Percentiles rank a stretch among this genome's conserved stretches.
These are phyloP conservation scores for Penicillium nucicola DNA, from an alignment of 495 filamentous ascomycete genomes.

Conservation along the genomic window DNA sequence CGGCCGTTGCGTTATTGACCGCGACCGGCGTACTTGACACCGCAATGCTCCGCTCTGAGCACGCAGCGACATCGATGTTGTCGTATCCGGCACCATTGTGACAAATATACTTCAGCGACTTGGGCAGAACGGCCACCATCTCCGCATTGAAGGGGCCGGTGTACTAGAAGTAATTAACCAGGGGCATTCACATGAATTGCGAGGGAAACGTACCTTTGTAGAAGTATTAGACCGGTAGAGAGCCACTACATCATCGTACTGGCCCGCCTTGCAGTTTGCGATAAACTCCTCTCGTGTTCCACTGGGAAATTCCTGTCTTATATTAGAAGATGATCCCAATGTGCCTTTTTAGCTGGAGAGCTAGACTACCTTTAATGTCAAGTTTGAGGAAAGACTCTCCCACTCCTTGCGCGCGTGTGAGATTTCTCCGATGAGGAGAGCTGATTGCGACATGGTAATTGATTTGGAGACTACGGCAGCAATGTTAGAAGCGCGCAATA, in stretches of 20 bases:
- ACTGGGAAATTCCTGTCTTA: constrained; percentile 49
- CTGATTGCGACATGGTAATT: constrained; percentile 38
- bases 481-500: constrained; percentile 9
- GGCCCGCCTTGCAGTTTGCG: constrained; percentile 47
- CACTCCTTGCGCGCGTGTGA: constrained; percentile 54
- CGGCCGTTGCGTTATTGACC: constrained; percentile 69
- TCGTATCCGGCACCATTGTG: constrained; percentile 90
- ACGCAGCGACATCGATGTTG: constrained; percentile 71
- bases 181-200: background rate
- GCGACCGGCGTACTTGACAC: constrained; percentile 67
- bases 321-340: background rate
- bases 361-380: constrained; percentile 57
- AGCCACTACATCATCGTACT: constrained; percentile 55
- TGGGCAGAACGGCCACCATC: constrained; percentile 57
- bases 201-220: constrained; percentile 40
- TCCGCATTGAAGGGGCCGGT: constrained; percentile 60
- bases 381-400: constrained; percentile 49
- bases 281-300: constrained; percentile 53
- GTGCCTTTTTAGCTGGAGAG: too few species aligned
- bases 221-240: constrained; percentile 60
- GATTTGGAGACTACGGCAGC: background rate
- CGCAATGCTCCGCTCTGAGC: constrained; percentile 56
- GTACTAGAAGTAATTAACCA: constrained; percentile 32
- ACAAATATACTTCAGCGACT: constrained; percentile 70
- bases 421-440: constrained; percentile 56